Conservation (phyloP, 2,329 filamentous ascomycete genomes). For the Fusarium torulosum region DNA sequence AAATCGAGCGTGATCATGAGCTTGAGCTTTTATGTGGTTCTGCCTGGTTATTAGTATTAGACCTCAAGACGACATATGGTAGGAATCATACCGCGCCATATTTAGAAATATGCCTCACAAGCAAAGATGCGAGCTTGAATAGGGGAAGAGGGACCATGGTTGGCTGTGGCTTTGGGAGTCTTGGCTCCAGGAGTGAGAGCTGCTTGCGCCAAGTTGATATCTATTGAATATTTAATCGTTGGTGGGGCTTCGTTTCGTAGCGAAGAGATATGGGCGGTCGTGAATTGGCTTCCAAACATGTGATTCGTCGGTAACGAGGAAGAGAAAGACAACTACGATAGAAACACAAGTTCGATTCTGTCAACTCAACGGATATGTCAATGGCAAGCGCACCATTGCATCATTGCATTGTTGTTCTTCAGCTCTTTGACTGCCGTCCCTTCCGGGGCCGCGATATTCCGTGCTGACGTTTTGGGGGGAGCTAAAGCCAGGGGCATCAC, state of each 20-base stretch:
- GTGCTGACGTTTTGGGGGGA: slow-evolving; percentile 29
- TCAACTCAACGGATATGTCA: not conserved
- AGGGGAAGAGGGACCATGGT: slow-evolving; percentile 74
- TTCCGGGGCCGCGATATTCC: slow-evolving; percentile 43
- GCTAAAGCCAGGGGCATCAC: slow-evolving; percentile 9
- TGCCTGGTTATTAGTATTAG: slow-evolving; percentile 49
- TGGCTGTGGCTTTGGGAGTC: slow-evolving; percentile 33
- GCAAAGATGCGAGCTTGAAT: slow-evolving; percentile 75
- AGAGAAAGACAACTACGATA: not conserved
- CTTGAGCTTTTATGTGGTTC: slow-evolving; percentile 75
- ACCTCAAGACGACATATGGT: not conserved
- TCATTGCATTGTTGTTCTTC: not conserved
- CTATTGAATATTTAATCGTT: slow-evolving; percentile 20
- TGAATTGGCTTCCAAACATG: slow-evolving; percentile 20
- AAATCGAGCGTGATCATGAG: slow-evolving; percentile 73
- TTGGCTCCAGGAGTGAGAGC: slow-evolving; percentile 35
- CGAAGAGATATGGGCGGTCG: not conserved
- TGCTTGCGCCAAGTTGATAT: slow-evolving; percentile 20
- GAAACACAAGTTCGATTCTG: not conserved
- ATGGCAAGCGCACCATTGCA: not conserved
- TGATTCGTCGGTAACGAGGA: not conserved
- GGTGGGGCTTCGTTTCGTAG: slow-evolving; percentile 31
- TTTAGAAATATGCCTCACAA: slow-evolving; percentile 75
- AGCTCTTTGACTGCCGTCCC: slow-evolving; percentile 26
- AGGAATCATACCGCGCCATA: slow-evolving; percentile 72